phyloP scores from a whole-genome alignment of 1,284 basidiomycete genomes.

The Schizophyllum commune region DNA sequence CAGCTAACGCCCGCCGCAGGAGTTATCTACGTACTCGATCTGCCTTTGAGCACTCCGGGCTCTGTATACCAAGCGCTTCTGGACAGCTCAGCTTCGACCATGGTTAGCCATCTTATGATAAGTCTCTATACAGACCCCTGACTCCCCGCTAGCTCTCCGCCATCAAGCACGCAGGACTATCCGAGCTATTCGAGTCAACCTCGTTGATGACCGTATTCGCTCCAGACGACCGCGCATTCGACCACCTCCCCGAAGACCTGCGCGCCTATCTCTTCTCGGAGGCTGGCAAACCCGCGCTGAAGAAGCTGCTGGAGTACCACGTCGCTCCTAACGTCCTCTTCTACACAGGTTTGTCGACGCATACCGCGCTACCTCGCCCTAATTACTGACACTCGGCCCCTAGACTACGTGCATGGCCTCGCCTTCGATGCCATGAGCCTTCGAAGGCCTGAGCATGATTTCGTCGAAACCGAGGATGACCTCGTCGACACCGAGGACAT shows the following conservation, averaged over 20 bases:
- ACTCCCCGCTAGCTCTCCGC: slow-evolving; percentile 31
- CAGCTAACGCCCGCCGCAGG: background rate
- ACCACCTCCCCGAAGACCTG: slow-evolving; percentile 46
- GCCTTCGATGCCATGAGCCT: background rate
- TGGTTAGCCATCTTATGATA: too few species aligned
- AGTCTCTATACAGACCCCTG: too few species aligned
- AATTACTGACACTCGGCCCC: background rate
- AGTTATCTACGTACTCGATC: background rate
- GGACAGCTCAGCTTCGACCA: background rate
- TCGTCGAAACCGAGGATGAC: background rate
- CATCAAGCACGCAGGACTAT: slow-evolving; percentile 16
- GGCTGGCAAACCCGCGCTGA: slow-evolving; percentile 47
- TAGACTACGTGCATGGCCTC: background rate
- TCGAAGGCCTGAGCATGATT: background rate
- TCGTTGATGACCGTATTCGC: slow-evolving; percentile 52
- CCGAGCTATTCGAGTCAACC: slow-evolving; percentile 36
- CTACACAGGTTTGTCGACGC: slow-evolving; percentile 38
- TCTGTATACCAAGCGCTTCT: background rate
- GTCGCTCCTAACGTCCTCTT: slow-evolving; percentile 51
- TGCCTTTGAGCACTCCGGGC: background rate
- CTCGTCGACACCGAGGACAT: too few species aligned
- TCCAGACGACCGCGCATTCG: slow-evolving; percentile 60
- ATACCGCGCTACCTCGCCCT: too few species aligned
- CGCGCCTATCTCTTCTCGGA: slow-evolving; percentile 63
- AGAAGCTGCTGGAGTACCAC: slow-evolving; percentile 63